These are phyloP conservation scores for Physaria fendleri DNA, from an alignment of 345 rosid species.

Conservation along the genomic window DNA sequence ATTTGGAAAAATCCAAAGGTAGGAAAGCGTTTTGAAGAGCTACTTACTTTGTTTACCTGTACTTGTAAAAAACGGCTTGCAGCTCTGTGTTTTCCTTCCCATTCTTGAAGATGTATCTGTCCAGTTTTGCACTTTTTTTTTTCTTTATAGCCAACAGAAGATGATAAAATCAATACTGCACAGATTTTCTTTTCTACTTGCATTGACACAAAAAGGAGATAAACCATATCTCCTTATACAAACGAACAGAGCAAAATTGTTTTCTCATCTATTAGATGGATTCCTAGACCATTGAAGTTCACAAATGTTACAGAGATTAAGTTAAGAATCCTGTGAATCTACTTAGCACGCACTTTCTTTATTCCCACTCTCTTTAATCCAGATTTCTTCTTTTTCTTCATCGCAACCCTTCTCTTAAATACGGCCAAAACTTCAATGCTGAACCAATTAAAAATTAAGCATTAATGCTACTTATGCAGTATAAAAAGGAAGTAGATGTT, in stretches of 20 bases:
- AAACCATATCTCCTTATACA: background rate
- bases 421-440: constrained; percentile 82
- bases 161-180: constrained; percentile 4
- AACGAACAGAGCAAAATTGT: constrained; percentile 24
- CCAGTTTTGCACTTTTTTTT: constrained; percentile 38
- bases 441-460: constrained; percentile 20
- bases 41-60: constrained; percentile 9
- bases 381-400: constrained; percentile 56
- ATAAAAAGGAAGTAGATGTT: background rate
- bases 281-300: constrained; percentile 7
- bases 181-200: constrained; percentile 1
- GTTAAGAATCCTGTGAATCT: constrained; percentile 7
- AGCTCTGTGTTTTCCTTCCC: constrained; percentile 11
- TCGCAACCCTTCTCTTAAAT: constrained; percentile 50
- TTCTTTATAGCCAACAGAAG: constrained; percentile 26
- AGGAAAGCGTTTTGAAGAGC: constrained; percentile 28
- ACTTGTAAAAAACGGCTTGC: constrained; percentile 14
- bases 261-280: constrained; percentile 7
- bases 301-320: constrained; percentile 5
- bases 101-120: constrained; percentile 22
- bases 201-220: constrained; percentile 1
- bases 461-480: background rate
- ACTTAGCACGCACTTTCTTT: constrained; percentile 35
- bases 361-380: constrained; percentile 46
- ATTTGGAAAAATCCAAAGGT: constrained; percentile 42